phyloP scores from a whole-genome alignment of 2,329 filamentous ascomycete genomes.

The Epichloe typhina region DNA sequence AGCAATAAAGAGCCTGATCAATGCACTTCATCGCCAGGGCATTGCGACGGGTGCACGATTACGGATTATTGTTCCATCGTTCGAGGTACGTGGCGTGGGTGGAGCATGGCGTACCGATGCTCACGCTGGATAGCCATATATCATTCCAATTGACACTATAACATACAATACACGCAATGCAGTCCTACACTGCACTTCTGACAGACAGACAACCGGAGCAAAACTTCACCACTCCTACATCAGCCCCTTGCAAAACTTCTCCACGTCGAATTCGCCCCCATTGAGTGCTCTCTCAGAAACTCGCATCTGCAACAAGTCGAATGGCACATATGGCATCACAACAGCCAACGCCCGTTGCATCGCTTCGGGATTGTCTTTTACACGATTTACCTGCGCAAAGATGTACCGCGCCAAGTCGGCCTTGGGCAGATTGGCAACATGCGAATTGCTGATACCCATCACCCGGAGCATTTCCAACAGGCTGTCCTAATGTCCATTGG shows the following conservation, averaged over 20 bases:
- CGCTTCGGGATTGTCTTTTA: neutral
- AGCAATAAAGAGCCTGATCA: too few species aligned
- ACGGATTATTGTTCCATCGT: too few species aligned
- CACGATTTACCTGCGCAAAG: neutral
- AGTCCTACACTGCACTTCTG: neutral
- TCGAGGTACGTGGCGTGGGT: too few species aligned
- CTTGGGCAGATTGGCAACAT: neutral
- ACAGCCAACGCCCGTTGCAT: neutral
- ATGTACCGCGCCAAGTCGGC: neutral
- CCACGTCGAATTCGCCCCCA: neutral
- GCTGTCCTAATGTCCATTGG: conserved; percentile 30
- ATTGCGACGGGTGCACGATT: too few species aligned
- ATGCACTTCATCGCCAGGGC: too few species aligned
- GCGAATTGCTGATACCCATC: neutral
- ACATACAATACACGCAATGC: conserved; percentile 1
- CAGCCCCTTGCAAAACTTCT: neutral
- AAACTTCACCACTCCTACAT: neutral
- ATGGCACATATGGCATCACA: neutral
- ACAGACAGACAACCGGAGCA: neutral
- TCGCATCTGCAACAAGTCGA: neutral
- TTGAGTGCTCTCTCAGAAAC: neutral
- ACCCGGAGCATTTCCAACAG: conserved; percentile 4
- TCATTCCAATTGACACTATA: neutral
- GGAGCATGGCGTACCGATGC: too few species aligned
- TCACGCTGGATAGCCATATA: neutral